These are phyloP conservation scores for Fragaria nilgerrensis DNA, from an alignment of 306 rosid species.

Conservation along the genomic window DNA sequence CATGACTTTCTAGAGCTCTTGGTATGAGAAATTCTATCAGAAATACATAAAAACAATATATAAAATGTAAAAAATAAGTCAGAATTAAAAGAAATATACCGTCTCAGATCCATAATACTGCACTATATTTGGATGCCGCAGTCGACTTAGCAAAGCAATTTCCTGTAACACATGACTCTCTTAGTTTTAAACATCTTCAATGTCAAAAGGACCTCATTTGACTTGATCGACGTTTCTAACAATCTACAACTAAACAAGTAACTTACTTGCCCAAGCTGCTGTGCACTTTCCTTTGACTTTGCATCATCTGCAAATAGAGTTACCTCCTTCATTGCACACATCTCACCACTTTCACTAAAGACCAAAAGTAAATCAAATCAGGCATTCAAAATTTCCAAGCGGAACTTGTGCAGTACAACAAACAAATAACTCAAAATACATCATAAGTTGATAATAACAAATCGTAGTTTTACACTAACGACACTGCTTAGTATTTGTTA, in stretches of 20 bases:
- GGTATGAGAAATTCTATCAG: conserved; percentile 39
- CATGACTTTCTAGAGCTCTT: not conserved
- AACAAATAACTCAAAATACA: not conserved
- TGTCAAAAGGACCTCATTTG: conserved; percentile 22
- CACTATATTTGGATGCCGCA: conserved; percentile 89
- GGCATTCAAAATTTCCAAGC: conserved; percentile 15
- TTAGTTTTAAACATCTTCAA: conserved; percentile 13
- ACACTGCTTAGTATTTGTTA: conserved; percentile 6
- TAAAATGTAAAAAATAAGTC: not conserved
- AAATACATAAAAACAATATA: not conserved
- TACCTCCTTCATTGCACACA: conserved; percentile 99
- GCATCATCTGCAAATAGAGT: conserved; percentile 92
- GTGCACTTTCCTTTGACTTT: conserved; percentile 83
- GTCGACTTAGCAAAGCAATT: conserved; percentile 78
- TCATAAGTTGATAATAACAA: not conserved
- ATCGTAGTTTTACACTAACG: not conserved
- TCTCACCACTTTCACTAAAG: conserved; percentile 84
- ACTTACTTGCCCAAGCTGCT: conserved; percentile 83
- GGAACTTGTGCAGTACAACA: not conserved
- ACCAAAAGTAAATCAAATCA: conserved; percentile 34
- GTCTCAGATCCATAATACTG: conserved; percentile 85
- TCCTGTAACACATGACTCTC: conserved; percentile 53
- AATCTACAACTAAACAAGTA: conserved; percentile 7
- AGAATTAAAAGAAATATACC: conserved; percentile 38
- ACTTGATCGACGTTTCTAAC: conserved; percentile 1